Evolutionary conservation across 1,284 basidiomycete species (phyloP), one percentile per base, ranked within the genome.

Genomic region (Quambalaria eucalypti): DNA sequence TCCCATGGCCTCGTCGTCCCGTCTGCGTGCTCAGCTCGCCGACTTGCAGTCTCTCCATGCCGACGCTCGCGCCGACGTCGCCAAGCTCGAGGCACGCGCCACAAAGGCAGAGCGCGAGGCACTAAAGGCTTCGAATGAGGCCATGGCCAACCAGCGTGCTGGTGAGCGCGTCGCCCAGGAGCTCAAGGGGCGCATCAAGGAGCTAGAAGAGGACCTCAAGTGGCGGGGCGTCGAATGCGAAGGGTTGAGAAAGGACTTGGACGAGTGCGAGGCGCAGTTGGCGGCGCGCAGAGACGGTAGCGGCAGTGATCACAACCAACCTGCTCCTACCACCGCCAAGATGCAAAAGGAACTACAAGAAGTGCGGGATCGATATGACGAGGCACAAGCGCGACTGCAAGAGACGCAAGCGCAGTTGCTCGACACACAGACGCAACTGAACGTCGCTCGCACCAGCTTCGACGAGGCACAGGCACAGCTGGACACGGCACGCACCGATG

Each of bases 61-160:
- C 8, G 52, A 47, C 10, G 29, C 28, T 26, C 26, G n/a, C 25
- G 28, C 30, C 26, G 48, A 54, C 31, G 5, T 47, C 16, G 52
- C 31, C 3, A 30, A 16, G 2, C 19, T 28, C 25, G 28, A 54
- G 30, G 44, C 25, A 6, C 8, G 52, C 30, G 50, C 52, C 9
- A 19, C 36, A 5, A 49, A 48, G 48, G 50, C 48, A 10, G 52
- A 54, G 39, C 16, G 48, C 12, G 52, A 54, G 39, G 52, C 21
- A 10, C 47, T 54, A 10, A 54, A 50, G 28, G 26, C 48, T 19
- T 52, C 49, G 28, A 54, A 54, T 38, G 52, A 54, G 21, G n/a
- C 19, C 14, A n/a, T 54, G 30, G 52, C 52, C 28, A 28, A 10
- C 10, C 16, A 44, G 25, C 31, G 39, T n/a, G n/a, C 12, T 12